Percentiles rank a stretch among this genome's conserved stretches.
Conservation (phyloP, 768 basidiomycete species). For the Lactarius hatsudake region DNA sequence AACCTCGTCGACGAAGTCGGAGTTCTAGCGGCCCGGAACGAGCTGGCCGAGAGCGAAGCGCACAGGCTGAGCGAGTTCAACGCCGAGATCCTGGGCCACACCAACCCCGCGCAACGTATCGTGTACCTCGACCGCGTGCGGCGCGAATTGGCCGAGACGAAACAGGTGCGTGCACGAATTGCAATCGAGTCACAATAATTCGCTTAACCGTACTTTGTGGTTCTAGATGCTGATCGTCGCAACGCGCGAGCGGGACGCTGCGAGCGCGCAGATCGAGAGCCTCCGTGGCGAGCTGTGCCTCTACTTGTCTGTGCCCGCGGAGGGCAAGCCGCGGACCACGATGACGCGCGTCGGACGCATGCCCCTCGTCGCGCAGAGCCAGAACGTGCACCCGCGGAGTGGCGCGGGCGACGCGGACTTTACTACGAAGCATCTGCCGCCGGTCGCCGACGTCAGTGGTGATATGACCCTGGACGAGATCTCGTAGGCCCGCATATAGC, state of each 20-base stretch:
- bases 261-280: slow-evolving; percentile 32
- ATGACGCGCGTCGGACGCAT: slow-evolving; percentile 36
- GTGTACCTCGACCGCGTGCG: slow-evolving; percentile 84
- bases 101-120: slow-evolving; percentile 82
- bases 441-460: slow-evolving; percentile 24
- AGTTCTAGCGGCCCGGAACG: slow-evolving; percentile 63
- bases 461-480: slow-evolving; percentile 38
- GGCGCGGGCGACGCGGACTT: slow-evolving; percentile 3
- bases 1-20: slow-evolving; percentile 61
- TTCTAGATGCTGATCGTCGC: slow-evolving; percentile 34
- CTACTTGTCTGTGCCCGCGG: slow-evolving; percentile 37
- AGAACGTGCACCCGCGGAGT: slow-evolving; percentile 20
- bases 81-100: slow-evolving; percentile 80
- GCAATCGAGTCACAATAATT: not conserved
- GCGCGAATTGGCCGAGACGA: slow-evolving; percentile 72
- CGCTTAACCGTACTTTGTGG: not conserved
- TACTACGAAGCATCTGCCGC: slow-evolving; percentile 19
- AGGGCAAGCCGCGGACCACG: slow-evolving; percentile 34
- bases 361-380: slow-evolving; percentile 30
- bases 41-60: slow-evolving; percentile 78
- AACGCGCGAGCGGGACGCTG: slow-evolving; percentile 36
- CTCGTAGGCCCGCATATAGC: not conserved
- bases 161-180: slow-evolving; percentile 51
- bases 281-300: slow-evolving; percentile 36
- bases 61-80: slow-evolving; percentile 75